A percentile compares a stretch with the other conserved stretches of the same genome.
Evolutionary conservation across 108 stramenopile species (phyloP).

Genomic region (Cyclotella sp.): DNA sequence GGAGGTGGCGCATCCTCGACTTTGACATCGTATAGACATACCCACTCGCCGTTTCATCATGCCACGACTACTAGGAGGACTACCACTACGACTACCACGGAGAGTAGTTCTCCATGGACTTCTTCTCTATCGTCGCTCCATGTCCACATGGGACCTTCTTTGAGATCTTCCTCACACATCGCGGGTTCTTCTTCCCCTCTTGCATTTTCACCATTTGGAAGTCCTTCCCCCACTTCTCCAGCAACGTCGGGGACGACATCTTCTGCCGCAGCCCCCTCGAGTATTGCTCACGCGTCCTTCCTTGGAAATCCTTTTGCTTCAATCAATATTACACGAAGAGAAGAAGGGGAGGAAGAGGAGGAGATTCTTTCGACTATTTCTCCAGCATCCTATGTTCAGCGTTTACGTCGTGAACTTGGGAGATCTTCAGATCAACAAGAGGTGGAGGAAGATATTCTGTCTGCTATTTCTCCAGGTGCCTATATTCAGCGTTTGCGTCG

Average conservation of each 20-base stretch:
- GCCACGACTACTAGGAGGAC: neutral
- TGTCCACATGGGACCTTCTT: neutral
- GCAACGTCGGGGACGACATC: neutral
- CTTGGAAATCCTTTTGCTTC: conserved; percentile 1
- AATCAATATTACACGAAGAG: neutral
- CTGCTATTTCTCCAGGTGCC: no score
- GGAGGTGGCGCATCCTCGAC: neutral
- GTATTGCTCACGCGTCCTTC: neutral
- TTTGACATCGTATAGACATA: no score
- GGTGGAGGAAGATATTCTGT: no score
- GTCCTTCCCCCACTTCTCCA: neutral
- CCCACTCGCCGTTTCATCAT: neutral
- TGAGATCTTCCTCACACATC: neutral
- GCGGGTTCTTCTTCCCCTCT: neutral
- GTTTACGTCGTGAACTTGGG: conserved; percentile 28
- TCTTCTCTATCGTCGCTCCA: neutral
- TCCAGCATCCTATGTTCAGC: conserved; percentile 21
- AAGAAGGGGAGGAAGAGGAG: conserved; percentile 15
- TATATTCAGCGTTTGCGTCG: conserved; percentile 18
- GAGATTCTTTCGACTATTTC: conserved; percentile 19
- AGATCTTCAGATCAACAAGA: neutral
- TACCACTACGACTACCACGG: conserved; percentile 3
- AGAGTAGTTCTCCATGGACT: neutral
- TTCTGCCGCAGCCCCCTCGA: neutral
- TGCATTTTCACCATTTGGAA: neutral